Conservation (phyloP, 257 asterid species). For the Rubia yunnanensis region DNA sequence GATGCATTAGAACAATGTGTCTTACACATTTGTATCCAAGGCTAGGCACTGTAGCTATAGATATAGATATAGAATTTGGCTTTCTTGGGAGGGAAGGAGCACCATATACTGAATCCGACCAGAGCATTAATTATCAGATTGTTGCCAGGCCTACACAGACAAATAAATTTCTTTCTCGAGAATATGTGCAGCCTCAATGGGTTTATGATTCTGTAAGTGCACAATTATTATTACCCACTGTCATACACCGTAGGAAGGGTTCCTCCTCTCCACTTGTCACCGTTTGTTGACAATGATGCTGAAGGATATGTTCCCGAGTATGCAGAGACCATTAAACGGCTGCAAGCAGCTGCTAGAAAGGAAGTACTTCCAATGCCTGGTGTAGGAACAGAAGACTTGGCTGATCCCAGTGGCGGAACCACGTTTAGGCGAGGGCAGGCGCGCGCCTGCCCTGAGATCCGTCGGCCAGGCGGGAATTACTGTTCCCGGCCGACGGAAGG, state of each 20-base stretch:
- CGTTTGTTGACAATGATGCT: conserved; percentile 90
- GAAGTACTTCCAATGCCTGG: conserved; percentile 95
- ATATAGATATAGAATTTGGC: no score
- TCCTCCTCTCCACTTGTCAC: conserved; percentile 97
- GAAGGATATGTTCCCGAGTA: conserved; percentile 98
- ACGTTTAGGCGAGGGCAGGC: no score
- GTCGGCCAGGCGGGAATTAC: no score
- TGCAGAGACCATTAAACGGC: conserved; percentile 77
- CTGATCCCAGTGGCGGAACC: no score
- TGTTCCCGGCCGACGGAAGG: no score
- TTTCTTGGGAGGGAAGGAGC: conserved; percentile 96
- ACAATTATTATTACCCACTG: conserved; percentile 65
- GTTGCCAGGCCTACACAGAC: conserved; percentile 87
- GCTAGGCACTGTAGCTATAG: no score
- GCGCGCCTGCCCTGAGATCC: no score
- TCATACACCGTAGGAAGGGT: conserved; percentile 74
- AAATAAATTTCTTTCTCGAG: conserved; percentile 75
- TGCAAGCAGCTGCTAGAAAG: conserved; percentile 83
- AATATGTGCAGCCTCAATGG: conserved; percentile 96
- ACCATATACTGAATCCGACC: conserved; percentile 74
- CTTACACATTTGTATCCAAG: no score
- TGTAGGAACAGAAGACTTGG: conserved; percentile 69
- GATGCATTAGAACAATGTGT: no score
- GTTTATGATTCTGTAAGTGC: conserved; percentile 84
- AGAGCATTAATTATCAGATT: conserved; percentile 86